Percentiles rank a stretch among this genome's conserved stretches.
phyloP scores from a whole-genome alignment of 208 protist genomes.

The Phytomonas serpens region DNA sequence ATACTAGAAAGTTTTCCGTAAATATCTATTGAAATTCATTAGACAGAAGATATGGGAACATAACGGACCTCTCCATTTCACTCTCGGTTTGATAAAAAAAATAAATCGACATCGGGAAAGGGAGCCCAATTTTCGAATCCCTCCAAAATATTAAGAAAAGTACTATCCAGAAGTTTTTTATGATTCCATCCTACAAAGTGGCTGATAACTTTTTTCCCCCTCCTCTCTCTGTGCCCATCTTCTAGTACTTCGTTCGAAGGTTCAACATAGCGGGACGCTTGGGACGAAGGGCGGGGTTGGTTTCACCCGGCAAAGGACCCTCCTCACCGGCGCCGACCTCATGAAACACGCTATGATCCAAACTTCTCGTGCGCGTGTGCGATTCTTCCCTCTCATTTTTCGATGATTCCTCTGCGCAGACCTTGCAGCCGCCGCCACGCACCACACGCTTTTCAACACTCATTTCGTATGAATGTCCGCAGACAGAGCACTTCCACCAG shows the following conservation, averaged over 20 bases:
- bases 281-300: constrained; percentile 40
- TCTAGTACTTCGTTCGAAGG: constrained; percentile 81
- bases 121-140: no score
- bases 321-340: not conserved
- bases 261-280: constrained; percentile 75
- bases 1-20: not conserved
- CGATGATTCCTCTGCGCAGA: constrained; percentile 22
- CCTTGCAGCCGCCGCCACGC: constrained; percentile 63
- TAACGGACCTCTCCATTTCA: no score
- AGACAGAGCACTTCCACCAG: constrained; percentile 67
- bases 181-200: no score
- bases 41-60: no score
- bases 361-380: not conserved
- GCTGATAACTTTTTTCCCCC: no score
- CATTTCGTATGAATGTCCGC: constrained; percentile 54
- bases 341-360: not conserved
- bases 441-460: constrained; percentile 88
- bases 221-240: no score
- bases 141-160: no score
- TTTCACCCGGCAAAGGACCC: constrained; percentile 46
- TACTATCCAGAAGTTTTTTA: no score
- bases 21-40: not conserved
- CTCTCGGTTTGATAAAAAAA: no score
- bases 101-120: no score
- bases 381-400: constrained; percentile 7